Conservation (phyloP, 306 rosid species). For the Neltuma alba region DNA sequence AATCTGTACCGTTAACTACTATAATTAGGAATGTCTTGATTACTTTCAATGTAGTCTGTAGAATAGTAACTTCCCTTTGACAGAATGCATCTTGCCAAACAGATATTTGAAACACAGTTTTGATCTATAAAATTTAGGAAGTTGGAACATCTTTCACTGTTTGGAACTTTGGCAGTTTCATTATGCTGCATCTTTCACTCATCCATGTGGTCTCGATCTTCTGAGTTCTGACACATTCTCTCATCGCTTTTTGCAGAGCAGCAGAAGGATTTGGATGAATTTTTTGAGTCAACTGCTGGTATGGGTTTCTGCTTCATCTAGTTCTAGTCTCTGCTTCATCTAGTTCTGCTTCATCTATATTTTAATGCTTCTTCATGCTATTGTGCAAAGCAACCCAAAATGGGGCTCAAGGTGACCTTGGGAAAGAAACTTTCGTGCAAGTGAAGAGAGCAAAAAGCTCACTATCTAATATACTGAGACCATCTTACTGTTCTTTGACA, state of each 20-base stretch:
- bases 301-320: slow-evolving; percentile 25
- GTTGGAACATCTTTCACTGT: not conserved
- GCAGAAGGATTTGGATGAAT: slow-evolving; percentile 81
- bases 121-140: not conserved
- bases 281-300: slow-evolving; percentile 92
- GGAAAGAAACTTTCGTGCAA: not conserved
- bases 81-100: slow-evolving; percentile 11
- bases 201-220: not conserved
- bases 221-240: slow-evolving; percentile 26
- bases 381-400: not conserved
- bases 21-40: slow-evolving; percentile 12
- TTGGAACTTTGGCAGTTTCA: slow-evolving; percentile 1
- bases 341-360: slow-evolving; percentile 8
- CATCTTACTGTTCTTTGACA: not conserved
- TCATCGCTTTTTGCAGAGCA: slow-evolving; percentile 58
- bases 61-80: not conserved
- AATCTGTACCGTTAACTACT: not conserved
- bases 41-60: not conserved
- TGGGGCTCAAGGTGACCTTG: not conserved
- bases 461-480: not conserved
- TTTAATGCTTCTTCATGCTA: slow-evolving; percentile 9
- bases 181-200: not conserved
- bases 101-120: not conserved
- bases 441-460: not conserved
- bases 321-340: not conserved